A percentile compares a stretch with the other conserved stretches of the same genome.
Evolutionary conservation across 2,329 filamentous ascomycete genomes (phyloP).

Genomic region (Corniculantispora saksenae): DNA sequence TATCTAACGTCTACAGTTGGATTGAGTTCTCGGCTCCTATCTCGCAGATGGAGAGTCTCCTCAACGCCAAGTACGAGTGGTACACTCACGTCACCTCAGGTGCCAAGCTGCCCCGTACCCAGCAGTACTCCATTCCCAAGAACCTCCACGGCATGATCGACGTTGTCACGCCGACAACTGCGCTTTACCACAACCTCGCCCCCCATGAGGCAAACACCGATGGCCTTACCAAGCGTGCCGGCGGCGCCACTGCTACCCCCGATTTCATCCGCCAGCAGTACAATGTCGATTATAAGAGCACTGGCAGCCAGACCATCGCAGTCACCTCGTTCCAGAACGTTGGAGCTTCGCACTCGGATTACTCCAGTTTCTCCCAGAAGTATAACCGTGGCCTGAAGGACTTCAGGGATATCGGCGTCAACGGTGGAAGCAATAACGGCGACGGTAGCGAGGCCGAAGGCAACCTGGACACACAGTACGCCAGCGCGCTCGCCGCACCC

Average conservation of each 20-base stretch:
- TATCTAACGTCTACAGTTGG: neutral
- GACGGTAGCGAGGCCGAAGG: conserved; percentile 16
- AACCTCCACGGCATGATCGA: conserved; percentile 21
- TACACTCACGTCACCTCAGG: neutral
- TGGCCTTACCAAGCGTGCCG: neutral
- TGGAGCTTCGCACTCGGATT: conserved; percentile 18
- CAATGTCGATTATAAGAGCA: conserved; percentile 19
- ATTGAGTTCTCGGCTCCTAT: conserved; percentile 14
- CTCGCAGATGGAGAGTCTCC: conserved; percentile 9
- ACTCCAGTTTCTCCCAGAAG: neutral
- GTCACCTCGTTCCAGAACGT: conserved; percentile 16
- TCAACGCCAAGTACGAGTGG: conserved; percentile 11
- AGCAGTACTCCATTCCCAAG: conserved; percentile 22
- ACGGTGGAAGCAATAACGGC: neutral
- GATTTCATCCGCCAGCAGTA: conserved; percentile 20
- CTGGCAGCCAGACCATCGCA: conserved; percentile 12
- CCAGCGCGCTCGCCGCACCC: conserved; percentile 16
- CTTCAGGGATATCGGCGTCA: conserved; percentile 16
- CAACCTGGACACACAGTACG: conserved; percentile 23
- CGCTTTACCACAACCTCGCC: conserved; percentile 14
- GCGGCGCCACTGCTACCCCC: conserved; percentile 8
- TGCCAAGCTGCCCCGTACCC: conserved; percentile 15
- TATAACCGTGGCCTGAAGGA: neutral
- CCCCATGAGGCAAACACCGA: neutral
- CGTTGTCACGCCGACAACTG: conserved; percentile 22